These are phyloP conservation scores for Nakaseomyces nivariensis DNA, from an alignment of 1,139 yeast genomes.

Conservation along the genomic window DNA sequence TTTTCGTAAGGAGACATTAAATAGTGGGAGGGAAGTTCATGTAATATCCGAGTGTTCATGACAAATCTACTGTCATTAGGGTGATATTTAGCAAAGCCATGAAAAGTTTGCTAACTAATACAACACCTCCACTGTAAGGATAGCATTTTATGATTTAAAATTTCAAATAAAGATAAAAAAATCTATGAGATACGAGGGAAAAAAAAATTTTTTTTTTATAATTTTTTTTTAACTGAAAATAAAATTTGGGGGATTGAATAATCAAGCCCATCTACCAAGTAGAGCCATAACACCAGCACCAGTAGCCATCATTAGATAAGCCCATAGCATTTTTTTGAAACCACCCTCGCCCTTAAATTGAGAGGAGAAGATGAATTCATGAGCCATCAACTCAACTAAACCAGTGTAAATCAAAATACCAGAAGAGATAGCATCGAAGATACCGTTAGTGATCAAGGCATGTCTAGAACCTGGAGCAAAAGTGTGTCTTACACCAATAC, in stretches of 20 bases:
- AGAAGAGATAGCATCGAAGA: slow-evolving; percentile 73
- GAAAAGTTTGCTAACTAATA: too few species aligned
- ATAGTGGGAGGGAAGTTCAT: too few species aligned
- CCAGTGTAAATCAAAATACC: slow-evolving; percentile 84
- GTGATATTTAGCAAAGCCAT: too few species aligned
- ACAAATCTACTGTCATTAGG: too few species aligned
- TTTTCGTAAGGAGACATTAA: too few species aligned
- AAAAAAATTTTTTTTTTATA: too few species aligned
- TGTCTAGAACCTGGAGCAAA: slow-evolving; percentile 58
- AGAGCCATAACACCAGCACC: slow-evolving; percentile 84
- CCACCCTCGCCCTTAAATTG: slow-evolving; percentile 43
- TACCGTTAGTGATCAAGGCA: slow-evolving; percentile 64
- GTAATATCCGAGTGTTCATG: too few species aligned
- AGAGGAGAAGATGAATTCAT: slow-evolving; percentile 67
- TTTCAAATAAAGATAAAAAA: too few species aligned
- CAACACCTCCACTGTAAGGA: too few species aligned
- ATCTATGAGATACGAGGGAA: too few species aligned
- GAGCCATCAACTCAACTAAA: slow-evolving; percentile 79
- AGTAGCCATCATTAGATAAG: slow-evolving; percentile 39
- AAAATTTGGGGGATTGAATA: background rate
- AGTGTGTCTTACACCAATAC: slow-evolving; percentile 66
- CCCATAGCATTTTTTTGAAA: slow-evolving; percentile 29
- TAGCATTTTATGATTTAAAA: too few species aligned
- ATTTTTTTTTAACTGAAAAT: background rate
- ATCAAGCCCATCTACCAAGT: slow-evolving; percentile 78